phyloP scores from a whole-genome alignment of 352 stramenopile genomes.

The Phytopythium mirpurense region DNA sequence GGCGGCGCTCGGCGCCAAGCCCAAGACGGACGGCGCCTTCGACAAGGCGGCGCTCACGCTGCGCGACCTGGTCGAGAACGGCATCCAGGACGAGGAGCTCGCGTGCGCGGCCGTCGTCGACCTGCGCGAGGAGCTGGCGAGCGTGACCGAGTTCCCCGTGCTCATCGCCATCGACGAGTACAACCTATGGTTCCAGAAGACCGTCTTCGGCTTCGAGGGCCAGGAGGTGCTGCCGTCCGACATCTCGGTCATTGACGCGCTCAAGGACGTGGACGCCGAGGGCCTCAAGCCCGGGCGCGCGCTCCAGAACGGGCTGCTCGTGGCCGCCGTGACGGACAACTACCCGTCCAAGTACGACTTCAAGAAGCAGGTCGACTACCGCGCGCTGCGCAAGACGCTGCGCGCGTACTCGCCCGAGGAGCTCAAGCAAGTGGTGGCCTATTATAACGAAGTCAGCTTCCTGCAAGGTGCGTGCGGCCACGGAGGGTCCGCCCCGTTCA shows the following conservation, averaged over 20 bases:
- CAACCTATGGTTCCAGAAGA: slow-evolving; percentile 85
- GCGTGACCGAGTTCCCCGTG: slow-evolving; percentile 81
- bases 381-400: slow-evolving; percentile 67
- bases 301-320: slow-evolving; percentile 77
- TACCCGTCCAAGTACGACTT: slow-evolving; percentile 74
- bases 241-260: slow-evolving; percentile 76
- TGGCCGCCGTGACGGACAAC: slow-evolving; percentile 81
- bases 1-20: slow-evolving; percentile 63
- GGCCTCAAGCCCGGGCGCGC: slow-evolving; percentile 55
- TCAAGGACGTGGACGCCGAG: slow-evolving; percentile 62
- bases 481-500: no score
- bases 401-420: slow-evolving; percentile 75
- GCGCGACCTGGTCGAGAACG: slow-evolving; percentile 71
- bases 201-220: slow-evolving; percentile 84
- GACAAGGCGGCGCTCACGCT: slow-evolving; percentile 61
- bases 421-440: slow-evolving; percentile 65
- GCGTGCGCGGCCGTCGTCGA: slow-evolving; percentile 78
- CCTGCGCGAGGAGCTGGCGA: slow-evolving; percentile 66
- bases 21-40: slow-evolving; percentile 52
- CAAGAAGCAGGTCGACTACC: slow-evolving; percentile 82
- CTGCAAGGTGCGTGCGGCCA: slow-evolving; percentile 40
- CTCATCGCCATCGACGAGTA: slow-evolving; percentile 87
- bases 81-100: slow-evolving; percentile 79
- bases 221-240: slow-evolving; percentile 63
- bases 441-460: slow-evolving; percentile 84